These are phyloP conservation scores for Bipolaris gigantea DNA, from an alignment of 2,329 filamentous ascomycete species.

Conservation along the genomic window DNA sequence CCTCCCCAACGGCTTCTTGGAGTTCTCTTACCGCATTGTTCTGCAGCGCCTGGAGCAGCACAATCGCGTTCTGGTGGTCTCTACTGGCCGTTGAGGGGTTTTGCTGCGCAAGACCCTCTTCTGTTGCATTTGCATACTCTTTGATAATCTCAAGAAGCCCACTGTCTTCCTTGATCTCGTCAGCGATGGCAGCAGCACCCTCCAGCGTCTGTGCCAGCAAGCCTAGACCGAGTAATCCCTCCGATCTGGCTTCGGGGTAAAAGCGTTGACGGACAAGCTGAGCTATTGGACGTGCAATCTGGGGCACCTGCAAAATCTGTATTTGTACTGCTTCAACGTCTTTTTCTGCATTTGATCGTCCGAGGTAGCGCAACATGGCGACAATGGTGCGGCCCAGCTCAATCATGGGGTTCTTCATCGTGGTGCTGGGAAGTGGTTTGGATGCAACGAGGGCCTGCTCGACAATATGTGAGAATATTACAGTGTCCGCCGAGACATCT, in stretches of 20 bases:
- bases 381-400: slow-evolving; percentile 38
- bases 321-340: slow-evolving; percentile 28
- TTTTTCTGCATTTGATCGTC: slow-evolving; percentile 23
- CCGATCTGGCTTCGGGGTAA: slow-evolving; percentile 41
- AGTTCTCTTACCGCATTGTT: slow-evolving; percentile 37
- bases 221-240: slow-evolving; percentile 42
- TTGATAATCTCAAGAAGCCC: slow-evolving; percentile 39
- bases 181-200: slow-evolving; percentile 33
- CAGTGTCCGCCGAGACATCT: slow-evolving; percentile 23
- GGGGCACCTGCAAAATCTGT: slow-evolving; percentile 33
- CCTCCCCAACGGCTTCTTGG: slow-evolving; percentile 3
- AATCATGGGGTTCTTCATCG: slow-evolving; percentile 45
- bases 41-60: slow-evolving; percentile 39
- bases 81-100: slow-evolving; percentile 26
- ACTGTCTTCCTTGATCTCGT: slow-evolving; percentile 33
- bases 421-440: slow-evolving; percentile 39
- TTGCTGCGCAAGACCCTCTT: slow-evolving; percentile 27
- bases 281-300: slow-evolving; percentile 37
- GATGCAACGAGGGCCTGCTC: slow-evolving; percentile 37
- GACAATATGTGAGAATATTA: slow-evolving; percentile 34
- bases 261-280: slow-evolving; percentile 41
- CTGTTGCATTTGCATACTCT: slow-evolving; percentile 35
- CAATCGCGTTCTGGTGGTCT: slow-evolving; percentile 42
- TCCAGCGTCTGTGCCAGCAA: slow-evolving; percentile 37
- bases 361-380: slow-evolving; percentile 23